Conservation (phyloP, 163 green algal species). For the Picocystis sp. region DNA sequence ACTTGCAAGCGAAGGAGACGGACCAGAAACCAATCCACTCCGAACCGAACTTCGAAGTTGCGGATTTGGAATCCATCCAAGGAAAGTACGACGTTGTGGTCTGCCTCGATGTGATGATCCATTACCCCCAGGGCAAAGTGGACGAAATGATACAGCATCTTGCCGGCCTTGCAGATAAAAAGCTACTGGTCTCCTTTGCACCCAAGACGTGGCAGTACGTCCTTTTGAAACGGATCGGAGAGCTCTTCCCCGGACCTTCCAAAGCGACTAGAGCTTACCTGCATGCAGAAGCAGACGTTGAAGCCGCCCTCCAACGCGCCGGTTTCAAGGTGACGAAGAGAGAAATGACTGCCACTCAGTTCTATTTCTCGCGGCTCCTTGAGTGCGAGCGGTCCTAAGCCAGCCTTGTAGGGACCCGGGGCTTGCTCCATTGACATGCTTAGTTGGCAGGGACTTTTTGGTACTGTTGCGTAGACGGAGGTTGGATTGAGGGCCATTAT, state of each 20-base stretch:
- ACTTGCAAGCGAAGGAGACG: slow-evolving; percentile 16
- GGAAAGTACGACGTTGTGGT: slow-evolving; percentile 83
- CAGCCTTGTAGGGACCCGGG: too few species aligned
- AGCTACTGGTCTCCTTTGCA: slow-evolving; percentile 88
- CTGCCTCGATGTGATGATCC: slow-evolving; percentile 98
- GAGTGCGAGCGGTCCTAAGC: slow-evolving; percentile 19
- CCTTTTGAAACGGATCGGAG: slow-evolving; percentile 83
- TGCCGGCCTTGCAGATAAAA: slow-evolving; percentile 54
- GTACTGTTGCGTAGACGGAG: too few species aligned
- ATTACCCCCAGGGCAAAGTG: slow-evolving; percentile 91
- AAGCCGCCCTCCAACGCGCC: slow-evolving; percentile 51
- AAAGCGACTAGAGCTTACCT: slow-evolving; percentile 94
- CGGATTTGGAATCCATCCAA: slow-evolving; percentile 68
- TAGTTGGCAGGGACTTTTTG: too few species aligned
- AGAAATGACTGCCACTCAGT: slow-evolving; percentile 95
- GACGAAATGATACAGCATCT: slow-evolving; percentile 86
- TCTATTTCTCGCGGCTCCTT: slow-evolving; percentile 93
- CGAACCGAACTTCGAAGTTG: slow-evolving; percentile 72
- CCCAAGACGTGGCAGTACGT: slow-evolving; percentile 46
- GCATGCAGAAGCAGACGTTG: slow-evolving; percentile 82
- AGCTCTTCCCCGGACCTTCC: slow-evolving; percentile 84
- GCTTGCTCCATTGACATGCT: too few species aligned
- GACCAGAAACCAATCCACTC: not conserved
- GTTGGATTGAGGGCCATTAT: too few species aligned
- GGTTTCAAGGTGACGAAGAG: slow-evolving; percentile 76